Evolutionary conservation across 2,329 filamentous ascomycete genomes (phyloP), one percentile per base, ranked within the genome.

Genomic region (Zymoseptoria tritici): DNA sequence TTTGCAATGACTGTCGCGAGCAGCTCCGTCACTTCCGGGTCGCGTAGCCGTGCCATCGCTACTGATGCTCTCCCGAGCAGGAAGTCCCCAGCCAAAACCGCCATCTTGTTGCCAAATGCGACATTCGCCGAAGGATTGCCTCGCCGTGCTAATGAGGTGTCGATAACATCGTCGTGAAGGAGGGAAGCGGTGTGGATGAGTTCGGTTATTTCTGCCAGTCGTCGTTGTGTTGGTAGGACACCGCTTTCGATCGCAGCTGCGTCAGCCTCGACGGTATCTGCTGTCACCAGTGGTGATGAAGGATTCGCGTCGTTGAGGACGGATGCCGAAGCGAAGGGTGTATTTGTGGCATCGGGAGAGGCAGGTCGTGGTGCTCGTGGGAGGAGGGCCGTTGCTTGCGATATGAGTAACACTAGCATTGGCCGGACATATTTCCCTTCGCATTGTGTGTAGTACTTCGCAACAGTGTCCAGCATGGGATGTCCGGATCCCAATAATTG

Each of bases 61-160:
- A 97, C 92, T 0, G 94, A 99, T 1, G 94, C 94, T 56, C 94
- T 84, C 3, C 93, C 93, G 1, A 99, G 83, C 52, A 99, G 79
- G 71, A 99, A 99, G 73, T 99, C 94, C n/a, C 94, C 94, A 0
- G 94, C 94, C 66, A 99, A 78, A 2, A 99, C 93, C 13, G 94
- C 93, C 93, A 99, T 97, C 77, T 99, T 99, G 80, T 99, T 99
- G 64, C 94, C 94, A 70, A 97, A 97, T 70, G 92, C 90, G 62
- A 94, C 83, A 74, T 99, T 99, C 31, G 94, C 94, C 1, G 90
- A 96, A 7, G 90, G 88, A 2, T 86, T 85, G 29, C 90, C 90
- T 61, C 94, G 89, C 58, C 94, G 85, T 9, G 91, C 88, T 50
- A 90, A 81, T 1, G 92, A 95, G 73, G 93, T 89, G 73, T 99